These are phyloP conservation scores for Debaryomyces udenii DNA, from an alignment of 1,139 yeast species.

Conservation along the genomic window DNA sequence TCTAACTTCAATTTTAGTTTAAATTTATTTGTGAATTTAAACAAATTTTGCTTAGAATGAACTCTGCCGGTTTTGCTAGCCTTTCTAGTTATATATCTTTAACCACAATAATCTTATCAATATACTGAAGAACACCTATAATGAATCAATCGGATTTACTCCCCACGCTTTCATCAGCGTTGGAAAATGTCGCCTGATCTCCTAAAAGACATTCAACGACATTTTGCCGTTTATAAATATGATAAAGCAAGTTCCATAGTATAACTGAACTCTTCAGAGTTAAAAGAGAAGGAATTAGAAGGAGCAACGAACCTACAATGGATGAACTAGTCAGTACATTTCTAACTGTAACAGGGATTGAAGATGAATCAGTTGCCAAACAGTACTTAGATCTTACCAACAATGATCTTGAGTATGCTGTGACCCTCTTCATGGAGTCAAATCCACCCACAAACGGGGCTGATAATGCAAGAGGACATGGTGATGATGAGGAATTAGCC, in stretches of 20 bases:
- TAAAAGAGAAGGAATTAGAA: not conserved
- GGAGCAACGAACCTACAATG: constrained; percentile 25
- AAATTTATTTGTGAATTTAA: not conserved
- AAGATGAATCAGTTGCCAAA: constrained; percentile 69
- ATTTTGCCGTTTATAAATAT: constrained; percentile 9
- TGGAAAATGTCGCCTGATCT: constrained; percentile 7
- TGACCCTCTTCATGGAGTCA: constrained; percentile 76
- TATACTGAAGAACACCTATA: not conserved
- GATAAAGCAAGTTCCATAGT: not conserved
- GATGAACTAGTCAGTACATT: constrained; percentile 69
- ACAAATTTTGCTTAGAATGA: not conserved
- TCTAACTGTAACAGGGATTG: constrained; percentile 80
- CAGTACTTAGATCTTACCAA: constrained; percentile 82
- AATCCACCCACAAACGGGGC: constrained; percentile 26
- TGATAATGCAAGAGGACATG: constrained; percentile 1
- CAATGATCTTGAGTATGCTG: constrained; percentile 81
- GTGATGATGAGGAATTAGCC: constrained; percentile 62
- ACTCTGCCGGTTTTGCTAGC: too few species aligned
- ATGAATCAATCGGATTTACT: constrained; percentile 3
- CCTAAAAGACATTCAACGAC: constrained; percentile 7
- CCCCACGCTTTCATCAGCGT: constrained; percentile 2
- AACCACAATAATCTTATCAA: constrained; percentile 3
- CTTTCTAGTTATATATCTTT: constrained; percentile 1
- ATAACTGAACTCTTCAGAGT: not conserved
- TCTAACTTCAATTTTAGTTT: constrained; percentile 2